Base-by-base conservation (phyloP, 352 stramenopile genomes). In the Phytophthora hybrid region DNA sequence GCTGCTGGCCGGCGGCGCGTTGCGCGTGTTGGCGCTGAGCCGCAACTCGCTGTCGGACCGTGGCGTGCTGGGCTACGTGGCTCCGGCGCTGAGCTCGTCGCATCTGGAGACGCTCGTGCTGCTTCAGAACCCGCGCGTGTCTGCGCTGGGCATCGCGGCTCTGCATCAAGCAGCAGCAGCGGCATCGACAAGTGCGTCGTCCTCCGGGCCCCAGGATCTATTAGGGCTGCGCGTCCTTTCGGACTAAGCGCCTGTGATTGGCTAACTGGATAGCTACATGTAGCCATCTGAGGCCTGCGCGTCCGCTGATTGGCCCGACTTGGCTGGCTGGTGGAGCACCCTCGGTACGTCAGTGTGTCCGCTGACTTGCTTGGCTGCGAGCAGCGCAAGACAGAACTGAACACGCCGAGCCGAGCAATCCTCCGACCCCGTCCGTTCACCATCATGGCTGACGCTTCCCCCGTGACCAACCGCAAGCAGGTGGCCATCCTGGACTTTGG, bases 401-500 rank as follows among this genome's bases (percentile, higher is more conserved):
- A 78, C 66, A 65, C 66, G 58, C 62, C 62, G 18, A 69, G 59
- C 34, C 32, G 23, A 26, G 23, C 23, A 69, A 64, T 63, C n/a
- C 26, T 78, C 39, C 41, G 52, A 76, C 64, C 70, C 21, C 59
- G 47, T 13, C 37, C 37, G 44, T 52, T 9, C 44, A 59, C 76
- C 74, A 76, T 39, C 71, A 94, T 94, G 87, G 71, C 79, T 63
- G 85, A 93, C 59, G 57, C 76, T 44, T 93, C 87, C 44, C 87
- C 88, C 55, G 89, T 96, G 80, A 94, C 88, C 49, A 91, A 97
- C 80, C 97, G 97, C 59, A 87, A 95, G 64, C 95, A 99, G 88
- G 94, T 99, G 66, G 97, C 97, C 34, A 99, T 99, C 83, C 89
- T 99, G 53, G 98, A 99, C 89, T 99, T 99, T 83, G 98, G 98